These are phyloP conservation scores for Aspergillus sp. DNA, from an alignment of 2,329 filamentous ascomycete species.

Conservation along the genomic window DNA sequence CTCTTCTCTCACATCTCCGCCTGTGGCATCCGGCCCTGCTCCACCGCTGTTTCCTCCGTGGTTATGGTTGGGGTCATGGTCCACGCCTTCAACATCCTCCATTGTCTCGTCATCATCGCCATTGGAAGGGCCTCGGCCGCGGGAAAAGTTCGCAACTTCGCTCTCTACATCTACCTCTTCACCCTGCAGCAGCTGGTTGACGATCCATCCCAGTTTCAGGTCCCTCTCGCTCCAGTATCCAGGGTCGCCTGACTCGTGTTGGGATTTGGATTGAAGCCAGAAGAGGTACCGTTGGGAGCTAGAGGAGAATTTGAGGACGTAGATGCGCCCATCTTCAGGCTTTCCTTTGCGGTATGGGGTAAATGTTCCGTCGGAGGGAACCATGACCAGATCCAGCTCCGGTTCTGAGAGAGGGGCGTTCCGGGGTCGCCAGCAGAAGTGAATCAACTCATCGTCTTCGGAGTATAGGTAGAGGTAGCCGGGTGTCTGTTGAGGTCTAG, in stretches of 20 bases:
- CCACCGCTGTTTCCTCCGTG: constrained; percentile 71
- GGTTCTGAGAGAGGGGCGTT: constrained; percentile 70
- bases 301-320: constrained; percentile 89
- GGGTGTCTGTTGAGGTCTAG: constrained; percentile 71
- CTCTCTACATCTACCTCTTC: constrained; percentile 80
- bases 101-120: constrained; percentile 75
- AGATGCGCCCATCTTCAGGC: constrained; percentile 82
- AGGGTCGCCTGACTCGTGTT: constrained; percentile 70
- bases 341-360: constrained; percentile 74
- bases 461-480: constrained; percentile 92
- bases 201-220: constrained; percentile 83
- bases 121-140: constrained; percentile 48
- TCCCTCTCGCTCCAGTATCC: constrained; percentile 85
- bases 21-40: constrained; percentile 83
- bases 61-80: constrained; percentile 63
- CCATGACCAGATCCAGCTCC: constrained; percentile 89
- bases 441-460: constrained; percentile 94
- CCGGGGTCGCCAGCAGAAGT: constrained; percentile 96
- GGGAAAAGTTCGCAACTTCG: constrained; percentile 70
- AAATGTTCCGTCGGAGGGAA: constrained; percentile 87
- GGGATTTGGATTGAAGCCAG: constrained; percentile 92
- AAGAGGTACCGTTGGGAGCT: constrained; percentile 91
- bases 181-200: constrained; percentile 82
- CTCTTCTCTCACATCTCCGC: constrained; percentile 88
- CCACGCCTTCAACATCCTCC: constrained; percentile 72